Evolutionary conservation across 2,329 filamentous ascomycete genomes (phyloP), one percentile per base, ranked within the genome.

Genomic region (Cladosporium sp.): DNA sequence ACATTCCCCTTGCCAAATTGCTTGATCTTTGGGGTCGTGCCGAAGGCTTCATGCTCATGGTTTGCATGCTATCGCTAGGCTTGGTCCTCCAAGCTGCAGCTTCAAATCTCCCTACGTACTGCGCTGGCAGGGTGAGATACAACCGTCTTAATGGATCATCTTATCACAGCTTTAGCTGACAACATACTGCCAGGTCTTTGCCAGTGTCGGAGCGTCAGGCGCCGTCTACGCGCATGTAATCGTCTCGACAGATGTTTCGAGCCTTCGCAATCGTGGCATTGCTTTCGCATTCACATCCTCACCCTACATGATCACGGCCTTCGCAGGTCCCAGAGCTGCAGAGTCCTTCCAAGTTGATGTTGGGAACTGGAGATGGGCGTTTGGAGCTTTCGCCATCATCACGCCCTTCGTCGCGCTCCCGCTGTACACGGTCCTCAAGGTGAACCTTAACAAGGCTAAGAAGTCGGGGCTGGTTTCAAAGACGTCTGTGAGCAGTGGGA

Each of bases 301-400:
- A 0, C 84, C 85, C 0, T 85, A 83, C 60, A 56, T 55, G 9
- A 54, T 55, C 19, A 63, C 63, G 1, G 57, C 58, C 2, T 62
- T 65, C 40, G 46, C 53, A 1, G 59, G 52, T 14, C 44, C 52
- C 13, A 51, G 46, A 32, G 57, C 57, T 16, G 64, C 63, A 1
- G 43, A 65, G 10, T 57, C 57, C 2, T 62, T 66, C 0, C 52
- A 63, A 28, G 41, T 37, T 14, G 62, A 72, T 0, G 70, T 77
- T 72, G 77, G 43, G 87, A 46, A 77, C 43, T 88, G 81, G 79
- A 77, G 82, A 37, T 88, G 84, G 85, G 83, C 77, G 1, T 87
- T 83, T 61, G 85, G 83, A 38, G 74, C 77, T 57, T 88, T 85
- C 68, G 75, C 79, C 35, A 82, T 89, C 59, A 75, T 87, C 53